phyloP scores from a whole-genome alignment of 2,329 filamentous ascomycete species.

The Aspergillus pseudotamarii region DNA sequence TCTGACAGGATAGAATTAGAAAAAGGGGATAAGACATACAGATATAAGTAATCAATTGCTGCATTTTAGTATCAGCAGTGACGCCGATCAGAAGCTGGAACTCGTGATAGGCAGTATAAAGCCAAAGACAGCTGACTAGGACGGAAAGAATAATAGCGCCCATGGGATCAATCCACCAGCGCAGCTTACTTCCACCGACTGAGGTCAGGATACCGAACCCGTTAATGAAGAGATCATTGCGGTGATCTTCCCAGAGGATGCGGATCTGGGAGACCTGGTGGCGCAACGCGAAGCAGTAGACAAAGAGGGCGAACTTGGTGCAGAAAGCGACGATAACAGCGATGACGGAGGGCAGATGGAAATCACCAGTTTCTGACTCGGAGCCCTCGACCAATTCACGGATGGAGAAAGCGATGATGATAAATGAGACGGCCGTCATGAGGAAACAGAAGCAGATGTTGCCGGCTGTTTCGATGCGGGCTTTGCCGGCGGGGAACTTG shows the following conservation, averaged over 20 bases:
- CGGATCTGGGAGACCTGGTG: slow-evolving; percentile 89
- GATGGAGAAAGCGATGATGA: slow-evolving; percentile 86
- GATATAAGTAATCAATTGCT: slow-evolving; percentile 95
- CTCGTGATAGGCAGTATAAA: slow-evolving; percentile 81
- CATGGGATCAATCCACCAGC: slow-evolving; percentile 94
- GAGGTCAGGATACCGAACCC: slow-evolving; percentile 89
- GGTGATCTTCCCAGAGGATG: slow-evolving; percentile 95
- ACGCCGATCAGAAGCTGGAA: slow-evolving; percentile 91
- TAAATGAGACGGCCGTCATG: slow-evolving; percentile 89
- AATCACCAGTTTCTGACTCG: slow-evolving; percentile 59
- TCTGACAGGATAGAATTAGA: background rate
- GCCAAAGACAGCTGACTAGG: slow-evolving; percentile 79
- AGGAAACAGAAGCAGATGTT: slow-evolving; percentile 97
- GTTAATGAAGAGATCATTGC: slow-evolving; percentile 97
- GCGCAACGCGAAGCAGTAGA: slow-evolving; percentile 90
- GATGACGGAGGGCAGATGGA: slow-evolving; percentile 81
- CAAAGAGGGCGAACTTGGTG: slow-evolving; percentile 80
- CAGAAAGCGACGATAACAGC: slow-evolving; percentile 81
- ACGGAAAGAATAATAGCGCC: slow-evolving; percentile 83
- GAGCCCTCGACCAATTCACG: slow-evolving; percentile 64
- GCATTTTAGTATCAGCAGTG: slow-evolving; percentile 78
- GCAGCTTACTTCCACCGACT: slow-evolving; percentile 83
- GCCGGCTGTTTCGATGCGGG: slow-evolving; percentile 89
- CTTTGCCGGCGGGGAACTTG: slow-evolving; percentile 89
- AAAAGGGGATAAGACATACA: slow-evolving; percentile 51